phyloP scores from a whole-genome alignment of 73 alveolate species.

The Uronychia binucleata region DNA sequence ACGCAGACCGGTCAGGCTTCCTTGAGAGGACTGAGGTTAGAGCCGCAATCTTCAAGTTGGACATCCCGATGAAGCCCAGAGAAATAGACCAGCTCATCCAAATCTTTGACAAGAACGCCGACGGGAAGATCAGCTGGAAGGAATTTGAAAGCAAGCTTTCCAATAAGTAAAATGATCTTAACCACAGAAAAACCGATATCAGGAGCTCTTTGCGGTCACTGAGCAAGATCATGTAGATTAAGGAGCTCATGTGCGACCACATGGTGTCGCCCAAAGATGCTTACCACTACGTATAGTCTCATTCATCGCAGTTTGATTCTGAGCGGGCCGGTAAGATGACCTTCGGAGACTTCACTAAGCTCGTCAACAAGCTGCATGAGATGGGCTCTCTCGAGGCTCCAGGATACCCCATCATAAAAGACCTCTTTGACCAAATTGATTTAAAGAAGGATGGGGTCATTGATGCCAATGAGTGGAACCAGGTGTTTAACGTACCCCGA shows the following conservation, averaged over 20 bases:
- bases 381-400: constrained; percentile 35
- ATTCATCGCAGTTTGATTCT: constrained; percentile 24
- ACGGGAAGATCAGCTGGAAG: constrained; percentile 77
- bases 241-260: constrained; percentile 75
- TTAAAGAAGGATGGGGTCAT: constrained; percentile 53
- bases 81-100: constrained; percentile 78
- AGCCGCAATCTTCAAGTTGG: constrained; percentile 75
- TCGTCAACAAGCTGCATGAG: constrained; percentile 30
- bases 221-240: constrained; percentile 68
- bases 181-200: constrained; percentile 62
- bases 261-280: constrained; percentile 93
- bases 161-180: constrained; percentile 47
- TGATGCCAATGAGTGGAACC: constrained; percentile 55
- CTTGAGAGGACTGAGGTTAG: constrained; percentile 77
- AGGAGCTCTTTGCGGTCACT: constrained; percentile 63
- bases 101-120: constrained; percentile 69
- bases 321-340: constrained; percentile 52
- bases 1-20: constrained; percentile 74
- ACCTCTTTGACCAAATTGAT: constrained; percentile 56
- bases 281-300: constrained; percentile 26
- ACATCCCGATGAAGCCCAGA: constrained; percentile 71
- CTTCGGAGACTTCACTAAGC: constrained; percentile 31
- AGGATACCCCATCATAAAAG: constrained; percentile 44
- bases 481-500: constrained; percentile 30
- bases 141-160: constrained; percentile 70